Evolutionary conservation across 495 filamentous ascomycete species (phyloP).

Genomic region (Tuber borchii): DNA sequence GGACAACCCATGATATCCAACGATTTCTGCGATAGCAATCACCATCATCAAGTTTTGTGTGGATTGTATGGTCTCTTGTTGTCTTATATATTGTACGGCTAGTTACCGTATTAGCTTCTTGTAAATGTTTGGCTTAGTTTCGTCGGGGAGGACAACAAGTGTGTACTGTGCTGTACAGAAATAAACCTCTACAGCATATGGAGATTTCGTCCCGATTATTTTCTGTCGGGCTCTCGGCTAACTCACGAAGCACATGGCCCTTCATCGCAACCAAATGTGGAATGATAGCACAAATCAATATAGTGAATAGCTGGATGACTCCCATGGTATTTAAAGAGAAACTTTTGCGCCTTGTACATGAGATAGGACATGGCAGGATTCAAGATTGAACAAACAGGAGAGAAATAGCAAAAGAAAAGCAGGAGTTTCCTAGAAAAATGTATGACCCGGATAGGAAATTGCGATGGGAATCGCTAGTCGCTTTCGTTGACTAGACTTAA

Average conservation of each 20-base stretch:
- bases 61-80: neutral
- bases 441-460: neutral
- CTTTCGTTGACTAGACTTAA: constrained; percentile 1
- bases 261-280: neutral
- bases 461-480: neutral
- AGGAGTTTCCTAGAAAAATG: neutral
- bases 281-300: neutral
- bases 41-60: neutral
- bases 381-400: neutral
- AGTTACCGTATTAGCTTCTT: neutral
- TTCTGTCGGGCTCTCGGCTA: neutral
- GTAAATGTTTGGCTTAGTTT: neutral
- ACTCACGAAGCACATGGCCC: neutral
- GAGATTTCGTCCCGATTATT: neutral
- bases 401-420: neutral
- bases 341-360: neutral
- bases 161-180: neutral
- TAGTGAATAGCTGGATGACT: neutral
- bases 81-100: neutral
- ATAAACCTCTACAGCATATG: neutral
- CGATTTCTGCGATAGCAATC: neutral
- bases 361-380: neutral
- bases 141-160: neutral
- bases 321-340: neutral
- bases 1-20: no score